Base-by-base conservation (phyloP, 1,284 basidiomycete species). In the Hortiboletus rubellus region DNA sequence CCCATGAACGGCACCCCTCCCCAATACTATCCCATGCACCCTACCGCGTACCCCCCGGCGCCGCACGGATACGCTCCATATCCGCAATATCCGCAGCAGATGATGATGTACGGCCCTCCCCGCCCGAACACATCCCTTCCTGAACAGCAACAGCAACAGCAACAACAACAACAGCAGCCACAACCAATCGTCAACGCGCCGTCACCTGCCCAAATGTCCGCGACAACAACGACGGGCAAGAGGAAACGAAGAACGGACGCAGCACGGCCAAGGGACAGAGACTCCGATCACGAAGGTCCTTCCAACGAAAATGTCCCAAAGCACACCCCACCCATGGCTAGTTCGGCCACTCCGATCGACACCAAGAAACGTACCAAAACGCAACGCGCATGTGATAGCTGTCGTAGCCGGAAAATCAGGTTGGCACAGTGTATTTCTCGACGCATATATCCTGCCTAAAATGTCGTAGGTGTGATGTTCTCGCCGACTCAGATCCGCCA, bases 321-420 rank as follows among this genome's bases (percentile, higher is more conserved):
- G 61, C 68, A 70, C 22, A 54, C 66, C 5, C 62, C 73, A 22
- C 74, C 73, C 55, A 69, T 69, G 59, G 70, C 66, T 54, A 71
- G 50, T 40, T 57, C 60, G 44, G 61, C 65, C 54, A 52, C 68
- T 50, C 54, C 75, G 27, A 74, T 76, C 56, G 89, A 91, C 66
- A 72, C 79, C 62, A 92, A 91, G 77, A 95, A 95, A 73, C 87
- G 92, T 54, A 92, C 90, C 45, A 96, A 96, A 77, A 95, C 92
- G 3, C 88, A 90, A 68, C 85, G 93, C 55, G 93, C 94, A 7
- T 96, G 94, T 71, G 93, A 96, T 73, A 91, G 88, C 60, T 96
- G 94, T 75, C 85, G 96, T 37, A 89, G 89, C 66, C 91, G 96
- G 66, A 98, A 98, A 83, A 98, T 98, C 66, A 81, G 90, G 80